These are phyloP conservation scores for Tubosaeta brunneosetosa DNA, from an alignment of 768 basidiomycete species.

Conservation along the genomic window DNA sequence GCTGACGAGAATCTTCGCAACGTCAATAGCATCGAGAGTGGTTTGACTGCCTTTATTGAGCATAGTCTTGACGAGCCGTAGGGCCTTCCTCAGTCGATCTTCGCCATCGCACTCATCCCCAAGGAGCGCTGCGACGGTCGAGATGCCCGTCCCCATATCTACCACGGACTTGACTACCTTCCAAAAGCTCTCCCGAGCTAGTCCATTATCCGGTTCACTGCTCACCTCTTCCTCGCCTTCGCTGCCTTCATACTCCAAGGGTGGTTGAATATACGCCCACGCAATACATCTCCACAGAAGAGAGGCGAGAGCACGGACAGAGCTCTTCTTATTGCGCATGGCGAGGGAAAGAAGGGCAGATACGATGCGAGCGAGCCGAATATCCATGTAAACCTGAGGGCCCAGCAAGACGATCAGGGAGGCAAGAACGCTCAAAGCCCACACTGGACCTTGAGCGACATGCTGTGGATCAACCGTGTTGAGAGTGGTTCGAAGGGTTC, in stretches of 20 bases:
- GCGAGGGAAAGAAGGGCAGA: slow-evolving; percentile 49
- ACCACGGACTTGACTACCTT: slow-evolving; percentile 48
- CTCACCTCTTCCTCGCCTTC: slow-evolving; percentile 15
- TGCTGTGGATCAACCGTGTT: slow-evolving; percentile 49
- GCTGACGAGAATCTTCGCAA: slow-evolving; percentile 40
- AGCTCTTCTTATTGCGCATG: slow-evolving; percentile 58
- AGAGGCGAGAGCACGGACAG: slow-evolving; percentile 57
- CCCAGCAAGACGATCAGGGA: slow-evolving; percentile 64
- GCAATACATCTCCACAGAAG: slow-evolving; percentile 61
- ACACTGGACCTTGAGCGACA: slow-evolving; percentile 72
- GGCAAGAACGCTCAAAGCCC: slow-evolving; percentile 67
- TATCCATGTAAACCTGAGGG: slow-evolving; percentile 44
- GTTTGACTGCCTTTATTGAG: slow-evolving; percentile 47
- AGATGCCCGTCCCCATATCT: slow-evolving; percentile 55
- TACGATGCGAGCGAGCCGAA: slow-evolving; percentile 42
- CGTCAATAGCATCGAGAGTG: slow-evolving; percentile 52
- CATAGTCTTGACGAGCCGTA: slow-evolving; percentile 55
- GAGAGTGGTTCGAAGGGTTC: slow-evolving; percentile 64
- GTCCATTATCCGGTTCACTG: slow-evolving; percentile 23
- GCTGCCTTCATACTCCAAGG: slow-evolving; percentile 28
- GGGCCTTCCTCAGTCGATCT: slow-evolving; percentile 38
- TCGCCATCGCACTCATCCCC: slow-evolving; percentile 38
- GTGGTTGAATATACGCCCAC: slow-evolving; percentile 65
- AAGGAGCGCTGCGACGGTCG: slow-evolving; percentile 53
- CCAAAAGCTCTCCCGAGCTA: slow-evolving; percentile 39